Evolutionary conservation across 1,139 yeast species (phyloP).

Genomic region (Pichia kudriavzevii): DNA sequence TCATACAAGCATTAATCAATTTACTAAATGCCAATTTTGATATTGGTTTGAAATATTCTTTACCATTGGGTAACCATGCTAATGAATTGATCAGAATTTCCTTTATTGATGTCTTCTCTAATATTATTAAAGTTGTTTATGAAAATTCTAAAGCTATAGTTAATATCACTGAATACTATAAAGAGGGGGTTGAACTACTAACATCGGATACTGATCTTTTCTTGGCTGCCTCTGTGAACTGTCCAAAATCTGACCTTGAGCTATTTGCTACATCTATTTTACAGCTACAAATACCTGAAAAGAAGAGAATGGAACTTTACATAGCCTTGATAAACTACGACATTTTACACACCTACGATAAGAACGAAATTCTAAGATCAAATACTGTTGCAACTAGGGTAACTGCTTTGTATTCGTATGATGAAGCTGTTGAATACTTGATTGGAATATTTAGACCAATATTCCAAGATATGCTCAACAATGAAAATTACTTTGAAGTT

Average conservation of each 20-base stretch:
- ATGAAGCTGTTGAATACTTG: slow-evolving; percentile 57
- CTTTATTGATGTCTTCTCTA: slow-evolving; percentile 69
- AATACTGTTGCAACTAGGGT: slow-evolving; percentile 79
- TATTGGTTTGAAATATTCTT: slow-evolving; percentile 67
- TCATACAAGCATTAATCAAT: slow-evolving; percentile 62
- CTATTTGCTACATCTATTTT: slow-evolving; percentile 66
- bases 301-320: slow-evolving; percentile 49
- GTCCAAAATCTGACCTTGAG: slow-evolving; percentile 66
- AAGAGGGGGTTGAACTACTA: slow-evolving; percentile 15
- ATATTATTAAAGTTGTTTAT: slow-evolving; percentile 36
- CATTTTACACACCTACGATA: slow-evolving; percentile 49
- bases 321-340: slow-evolving; percentile 54
- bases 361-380: slow-evolving; percentile 69
- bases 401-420: slow-evolving; percentile 62
- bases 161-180: slow-evolving; percentile 6
- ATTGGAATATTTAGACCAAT: slow-evolving; percentile 48
- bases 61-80: slow-evolving; percentile 72
- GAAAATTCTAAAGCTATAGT: too few relatives aligned
- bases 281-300: slow-evolving; percentile 49
- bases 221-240: slow-evolving; percentile 30
- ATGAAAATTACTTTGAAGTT: slow-evolving; percentile 55
- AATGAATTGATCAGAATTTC: slow-evolving; percentile 60
- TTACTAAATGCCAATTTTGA: slow-evolving; percentile 67
- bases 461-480: slow-evolving; percentile 40
- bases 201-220: slow-evolving; percentile 19